A percentile compares a stretch with the other conserved stretches of the same genome.
phyloP scores from a whole-genome alignment of 805 yeast species.

The Pichia nanzhaoensis region DNA sequence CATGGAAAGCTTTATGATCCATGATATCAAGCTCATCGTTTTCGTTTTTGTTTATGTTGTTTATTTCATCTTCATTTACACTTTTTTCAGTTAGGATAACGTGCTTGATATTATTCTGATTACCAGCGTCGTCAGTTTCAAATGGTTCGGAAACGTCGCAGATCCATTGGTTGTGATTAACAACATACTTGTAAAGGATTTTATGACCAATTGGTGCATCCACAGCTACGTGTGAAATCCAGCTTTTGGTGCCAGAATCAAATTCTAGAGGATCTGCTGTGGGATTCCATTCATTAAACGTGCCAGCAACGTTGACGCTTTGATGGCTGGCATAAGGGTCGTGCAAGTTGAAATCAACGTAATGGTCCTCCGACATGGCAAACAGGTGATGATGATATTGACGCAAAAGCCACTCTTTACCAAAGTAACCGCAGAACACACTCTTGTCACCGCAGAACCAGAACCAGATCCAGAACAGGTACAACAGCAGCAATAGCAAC shows the following conservation, averaged over 20 bases:
- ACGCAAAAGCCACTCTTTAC: no score
- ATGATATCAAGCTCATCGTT: no score
- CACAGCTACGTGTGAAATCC: conserved; percentile 4
- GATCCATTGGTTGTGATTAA: conserved; percentile 24
- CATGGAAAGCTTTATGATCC: no score
- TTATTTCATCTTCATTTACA: no score
- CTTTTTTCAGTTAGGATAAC: conserved; percentile 7
- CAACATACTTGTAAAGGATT: conserved; percentile 26
- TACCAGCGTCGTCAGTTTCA: conserved; percentile 24
- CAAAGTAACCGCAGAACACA: no score
- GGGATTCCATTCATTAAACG: conserved; percentile 17
- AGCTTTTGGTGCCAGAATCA: conserved; percentile 7
- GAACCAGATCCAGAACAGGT: no score
- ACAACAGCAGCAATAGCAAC: no score
- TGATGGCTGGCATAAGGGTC: conserved; percentile 2
- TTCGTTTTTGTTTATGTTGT: no score
- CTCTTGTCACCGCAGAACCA: no score
- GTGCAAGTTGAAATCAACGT: conserved; percentile 3
- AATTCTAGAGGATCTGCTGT: conserved; percentile 6
- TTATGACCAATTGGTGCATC: conserved; percentile 8
- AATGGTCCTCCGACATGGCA: conserved; percentile 14
- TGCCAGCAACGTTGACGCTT: conserved; percentile 18
- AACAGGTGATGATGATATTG: no score
- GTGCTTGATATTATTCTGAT: conserved; percentile 22
- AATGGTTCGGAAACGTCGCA: conserved; percentile 18